Evolutionary conservation across 148 eudicot genomes (phyloP), one percentile per base, ranked within the genome.

Genomic region (Rhododendron simsii): DNA sequence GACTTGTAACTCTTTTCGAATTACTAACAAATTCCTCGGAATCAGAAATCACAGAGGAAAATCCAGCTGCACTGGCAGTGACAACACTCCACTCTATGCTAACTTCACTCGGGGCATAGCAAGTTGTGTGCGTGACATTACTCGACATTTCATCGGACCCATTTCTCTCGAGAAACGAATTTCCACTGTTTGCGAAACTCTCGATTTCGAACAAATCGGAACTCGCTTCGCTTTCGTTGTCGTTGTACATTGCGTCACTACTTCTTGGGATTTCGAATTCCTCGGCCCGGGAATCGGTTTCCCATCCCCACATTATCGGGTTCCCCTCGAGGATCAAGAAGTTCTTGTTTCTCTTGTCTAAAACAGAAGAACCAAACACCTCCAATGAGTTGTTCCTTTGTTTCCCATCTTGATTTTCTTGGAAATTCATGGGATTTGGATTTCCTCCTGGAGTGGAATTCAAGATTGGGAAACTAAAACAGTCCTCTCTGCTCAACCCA

Each of bases 71-170:
- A 23, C 96, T 96, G 28, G 95, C 98, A 1, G 96, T 94, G 23
- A 94, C 92, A 37, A 94, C 92, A 10, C 98, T 94, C 98, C 98
- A 96, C 16, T 92, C 96, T 37, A 96, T 88, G 89, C 98, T 94
- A 0, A 91, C 96, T 83, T 95, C 98, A 35, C 98, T 96, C 16
- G 98, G 98, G 30, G 95, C 93, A 53, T 93, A 93, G 80, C 93
- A 89, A 0, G 87, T 83, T 28, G 92, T 84, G 3, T 91, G 93
- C 47, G 90, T 87, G 35, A 74, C 83, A 83, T 86, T 55, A 44
- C 87, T 85, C 11, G 89, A 87, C 76, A 78, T 84, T 1, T 85
- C 74, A 57, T 84, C 86, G 2, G 89, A 75, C 71, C 59, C 71
- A 11, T 91, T 87, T 59, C 89, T 85, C 28, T 28, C 80, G 33